phyloP scores from a whole-genome alignment of 768 basidiomycete genomes.

The Mycena maculata region DNA sequence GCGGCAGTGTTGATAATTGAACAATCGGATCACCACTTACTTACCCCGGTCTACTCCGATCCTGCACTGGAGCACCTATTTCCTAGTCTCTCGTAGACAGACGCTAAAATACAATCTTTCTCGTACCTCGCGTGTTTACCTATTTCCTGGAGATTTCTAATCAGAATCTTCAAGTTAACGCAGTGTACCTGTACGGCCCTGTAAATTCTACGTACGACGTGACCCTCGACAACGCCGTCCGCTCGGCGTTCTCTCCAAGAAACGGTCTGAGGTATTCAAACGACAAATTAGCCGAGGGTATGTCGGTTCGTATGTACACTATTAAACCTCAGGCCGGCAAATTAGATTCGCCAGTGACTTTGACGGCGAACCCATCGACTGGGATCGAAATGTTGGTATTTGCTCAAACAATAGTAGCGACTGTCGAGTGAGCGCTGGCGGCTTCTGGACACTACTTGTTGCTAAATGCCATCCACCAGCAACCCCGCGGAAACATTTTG shows the following conservation, averaged over 20 bases:
- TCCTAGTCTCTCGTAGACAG: too few relatives aligned
- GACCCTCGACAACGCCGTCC: constrained; percentile 2
- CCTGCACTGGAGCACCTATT: too few relatives aligned
- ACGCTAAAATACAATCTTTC: too few relatives aligned
- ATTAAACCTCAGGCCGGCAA: too few relatives aligned
- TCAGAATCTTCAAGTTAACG: not conserved
- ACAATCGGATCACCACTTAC: too few relatives aligned
- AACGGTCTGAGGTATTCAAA: constrained; percentile 16
- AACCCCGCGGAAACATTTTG: constrained; percentile 7
- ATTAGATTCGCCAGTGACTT: not conserved
- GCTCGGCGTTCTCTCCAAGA: not conserved
- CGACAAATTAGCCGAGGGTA: constrained; percentile 7
- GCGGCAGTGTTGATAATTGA: too few relatives aligned
- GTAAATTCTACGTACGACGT: constrained; percentile 19
- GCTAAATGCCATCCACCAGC: not conserved
- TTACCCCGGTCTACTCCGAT: too few relatives aligned
- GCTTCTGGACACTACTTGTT: not conserved
- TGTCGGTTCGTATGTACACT: not conserved
- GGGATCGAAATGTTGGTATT: not conserved
- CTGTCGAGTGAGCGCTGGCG: not conserved
- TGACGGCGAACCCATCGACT: constrained; percentile 3
- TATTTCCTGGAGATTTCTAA: not conserved
- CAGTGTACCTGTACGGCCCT: constrained; percentile 17
- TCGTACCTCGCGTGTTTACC: too few relatives aligned
- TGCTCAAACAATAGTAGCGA: not conserved